phyloP scores from a whole-genome alignment of 1,284 basidiomycete genomes.

The Cryptococcus deneoformans region DNA sequence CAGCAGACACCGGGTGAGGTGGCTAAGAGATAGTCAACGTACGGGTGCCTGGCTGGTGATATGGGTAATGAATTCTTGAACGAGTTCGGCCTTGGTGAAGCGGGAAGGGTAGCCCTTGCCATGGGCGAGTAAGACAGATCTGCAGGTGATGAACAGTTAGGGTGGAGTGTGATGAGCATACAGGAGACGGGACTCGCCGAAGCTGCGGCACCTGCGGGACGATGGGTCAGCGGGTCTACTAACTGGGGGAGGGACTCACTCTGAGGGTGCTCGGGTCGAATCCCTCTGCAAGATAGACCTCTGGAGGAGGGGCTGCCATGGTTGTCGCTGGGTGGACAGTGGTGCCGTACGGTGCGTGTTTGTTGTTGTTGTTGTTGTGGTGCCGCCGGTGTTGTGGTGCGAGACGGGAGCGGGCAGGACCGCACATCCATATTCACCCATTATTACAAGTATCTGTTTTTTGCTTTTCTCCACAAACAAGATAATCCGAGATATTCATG shows the following conservation, averaged over 20 bases:
- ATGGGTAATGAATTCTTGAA: slow-evolving; percentile 73
- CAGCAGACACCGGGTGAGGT: too few relatives aligned
- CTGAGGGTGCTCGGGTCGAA: slow-evolving; percentile 76
- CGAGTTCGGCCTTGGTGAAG: slow-evolving; percentile 81
- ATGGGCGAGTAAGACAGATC: slow-evolving; percentile 70
- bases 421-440: too few relatives aligned
- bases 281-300: slow-evolving; percentile 69
- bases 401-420: too few relatives aligned
- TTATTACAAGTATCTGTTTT: too few relatives aligned
- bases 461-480: too few relatives aligned
- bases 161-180: background rate
- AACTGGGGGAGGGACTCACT: slow-evolving; percentile 24
- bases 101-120: slow-evolving; percentile 70
- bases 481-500: too few relatives aligned
- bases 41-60: slow-evolving; percentile 63
- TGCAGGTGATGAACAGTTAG: slow-evolving; percentile 6
- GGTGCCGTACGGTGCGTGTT: too few relatives aligned
- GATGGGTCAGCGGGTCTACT: slow-evolving; percentile 2
- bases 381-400: too few relatives aligned
- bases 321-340: background rate
- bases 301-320: slow-evolving; percentile 40
- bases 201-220: slow-evolving; percentile 47
- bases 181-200: slow-evolving; percentile 25
- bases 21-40: slow-evolving; percentile 6
- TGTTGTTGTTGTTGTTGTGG: too few relatives aligned